Conservation (phyloP, 148 eudicot species). For the Pharnaceum exiguum region DNA sequence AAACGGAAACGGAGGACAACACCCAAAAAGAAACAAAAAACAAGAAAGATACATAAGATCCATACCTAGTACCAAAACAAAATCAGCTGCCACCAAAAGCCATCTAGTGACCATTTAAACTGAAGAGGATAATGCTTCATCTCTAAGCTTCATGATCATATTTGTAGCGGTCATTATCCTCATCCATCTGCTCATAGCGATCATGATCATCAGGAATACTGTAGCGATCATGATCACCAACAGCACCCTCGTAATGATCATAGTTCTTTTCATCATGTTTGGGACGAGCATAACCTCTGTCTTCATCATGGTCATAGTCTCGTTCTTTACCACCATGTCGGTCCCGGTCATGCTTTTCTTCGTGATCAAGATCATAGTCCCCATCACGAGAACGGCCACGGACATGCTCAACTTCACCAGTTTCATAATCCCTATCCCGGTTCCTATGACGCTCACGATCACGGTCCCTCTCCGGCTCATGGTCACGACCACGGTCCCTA, state of each 20-base stretch:
- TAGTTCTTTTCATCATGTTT: slow-evolving; percentile 38
- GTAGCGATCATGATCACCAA: slow-evolving; percentile 44
- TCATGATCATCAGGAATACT: slow-evolving; percentile 40
- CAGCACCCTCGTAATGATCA: slow-evolving; percentile 49
- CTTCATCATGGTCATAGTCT: slow-evolving; percentile 51
- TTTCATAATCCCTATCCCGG: slow-evolving; percentile 55
- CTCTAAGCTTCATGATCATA: slow-evolving; percentile 28
- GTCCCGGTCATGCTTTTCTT: slow-evolving; percentile 55
- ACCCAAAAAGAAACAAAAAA: neutral
- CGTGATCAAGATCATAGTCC: slow-evolving; percentile 60
- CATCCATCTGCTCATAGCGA: slow-evolving; percentile 52
- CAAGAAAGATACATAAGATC: neutral
- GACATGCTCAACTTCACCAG: slow-evolving; percentile 42
- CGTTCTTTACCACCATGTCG: slow-evolving; percentile 50
- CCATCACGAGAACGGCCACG: slow-evolving; percentile 83
- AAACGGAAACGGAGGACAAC: too few relatives aligned
- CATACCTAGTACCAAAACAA: slow-evolving; percentile 6
- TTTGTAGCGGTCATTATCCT: slow-evolving; percentile 36
- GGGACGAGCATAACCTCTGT: slow-evolving; percentile 32
- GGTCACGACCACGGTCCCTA: slow-evolving; percentile 40
- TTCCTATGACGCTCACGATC: slow-evolving; percentile 50
- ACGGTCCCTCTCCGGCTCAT: slow-evolving; percentile 47
- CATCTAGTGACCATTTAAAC: neutral
- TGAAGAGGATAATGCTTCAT: too few relatives aligned
- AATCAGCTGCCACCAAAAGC: neutral